Evolutionary conservation across 345 rosid species (phyloP).

Genomic region (Rhizophora mangle): DNA sequence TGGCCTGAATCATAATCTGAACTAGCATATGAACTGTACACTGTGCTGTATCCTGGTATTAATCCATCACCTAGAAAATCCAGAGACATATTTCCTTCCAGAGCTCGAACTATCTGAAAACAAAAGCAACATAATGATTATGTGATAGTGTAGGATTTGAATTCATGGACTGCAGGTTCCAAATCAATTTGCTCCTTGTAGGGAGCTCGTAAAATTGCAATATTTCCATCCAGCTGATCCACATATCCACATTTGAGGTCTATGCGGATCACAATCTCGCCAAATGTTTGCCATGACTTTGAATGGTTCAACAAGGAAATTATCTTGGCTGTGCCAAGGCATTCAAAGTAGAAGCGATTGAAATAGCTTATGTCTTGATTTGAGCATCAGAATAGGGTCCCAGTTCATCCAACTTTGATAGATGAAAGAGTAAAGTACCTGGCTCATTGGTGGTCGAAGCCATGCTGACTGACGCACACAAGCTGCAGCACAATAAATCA

Average conservation of each 20-base stretch:
- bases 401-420: background rate
- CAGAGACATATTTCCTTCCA: slow-evolving; percentile 27
- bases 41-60: slow-evolving; percentile 13
- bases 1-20: slow-evolving; percentile 9
- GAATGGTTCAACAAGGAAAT: no score
- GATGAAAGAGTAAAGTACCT: slow-evolving; percentile 11
- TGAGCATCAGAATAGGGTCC: no score
- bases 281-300: background rate
- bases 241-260: background rate
- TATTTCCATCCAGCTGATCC: background rate
- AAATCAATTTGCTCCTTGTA: background rate
- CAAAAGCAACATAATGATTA: slow-evolving; percentile 8
- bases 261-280: background rate
- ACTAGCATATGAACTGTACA: slow-evolving; percentile 13
- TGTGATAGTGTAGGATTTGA: background rate
- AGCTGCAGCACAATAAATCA: slow-evolving; percentile 23
- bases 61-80: slow-evolving; percentile 21
- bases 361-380: no score
- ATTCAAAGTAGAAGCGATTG: background rate
- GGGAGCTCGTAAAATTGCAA: background rate
- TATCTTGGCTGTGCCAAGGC: no score
- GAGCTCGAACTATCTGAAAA: slow-evolving; percentile 25
- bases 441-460: slow-evolving; percentile 25
- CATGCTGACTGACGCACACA: slow-evolving; percentile 22
- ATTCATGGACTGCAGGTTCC: background rate